phyloP scores from a whole-genome alignment of 495 filamentous ascomycete genomes.

The Staphylotrichum longicolle region DNA sequence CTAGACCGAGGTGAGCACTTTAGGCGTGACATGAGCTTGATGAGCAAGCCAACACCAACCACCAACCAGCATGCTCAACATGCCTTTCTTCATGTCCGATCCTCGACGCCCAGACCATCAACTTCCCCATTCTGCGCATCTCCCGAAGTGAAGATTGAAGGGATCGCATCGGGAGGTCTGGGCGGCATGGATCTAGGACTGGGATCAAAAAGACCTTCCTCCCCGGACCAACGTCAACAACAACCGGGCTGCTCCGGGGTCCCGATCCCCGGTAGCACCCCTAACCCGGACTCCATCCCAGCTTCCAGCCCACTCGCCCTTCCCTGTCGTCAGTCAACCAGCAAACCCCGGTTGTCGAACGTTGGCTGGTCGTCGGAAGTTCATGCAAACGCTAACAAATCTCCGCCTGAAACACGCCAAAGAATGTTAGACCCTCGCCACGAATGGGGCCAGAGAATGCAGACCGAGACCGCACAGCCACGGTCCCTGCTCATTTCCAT shows the following conservation, averaged over 20 bases:
- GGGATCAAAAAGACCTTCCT: too few species aligned
- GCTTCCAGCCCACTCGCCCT: background rate
- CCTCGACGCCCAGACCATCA: background rate
- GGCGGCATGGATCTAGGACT: background rate
- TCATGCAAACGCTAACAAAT: conserved; percentile 17
- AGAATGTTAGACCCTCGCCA: conserved; percentile 11
- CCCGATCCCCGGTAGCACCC: background rate
- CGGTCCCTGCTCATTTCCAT: conserved; percentile 12
- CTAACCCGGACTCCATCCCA: conserved; percentile 1
- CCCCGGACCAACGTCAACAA: background rate
- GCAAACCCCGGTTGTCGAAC: too few species aligned
- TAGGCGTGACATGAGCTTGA: too few species aligned
- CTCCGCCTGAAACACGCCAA: background rate
- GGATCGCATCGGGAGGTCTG: background rate
- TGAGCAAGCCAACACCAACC: background rate
- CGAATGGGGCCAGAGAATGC: background rate
- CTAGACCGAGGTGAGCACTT: conserved; percentile 1
- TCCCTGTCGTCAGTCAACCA: background rate
- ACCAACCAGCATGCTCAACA: background rate
- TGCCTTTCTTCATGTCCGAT: background rate
- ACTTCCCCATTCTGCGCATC: conserved; percentile 12
- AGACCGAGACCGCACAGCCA: conserved; percentile 5
- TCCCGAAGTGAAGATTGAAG: conserved; percentile 6
- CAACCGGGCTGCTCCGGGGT: too few species aligned
- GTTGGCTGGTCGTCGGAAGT: background rate